Conservation (phyloP, 768 basidiomycete species). For the Rhodotorula graminis region DNA sequence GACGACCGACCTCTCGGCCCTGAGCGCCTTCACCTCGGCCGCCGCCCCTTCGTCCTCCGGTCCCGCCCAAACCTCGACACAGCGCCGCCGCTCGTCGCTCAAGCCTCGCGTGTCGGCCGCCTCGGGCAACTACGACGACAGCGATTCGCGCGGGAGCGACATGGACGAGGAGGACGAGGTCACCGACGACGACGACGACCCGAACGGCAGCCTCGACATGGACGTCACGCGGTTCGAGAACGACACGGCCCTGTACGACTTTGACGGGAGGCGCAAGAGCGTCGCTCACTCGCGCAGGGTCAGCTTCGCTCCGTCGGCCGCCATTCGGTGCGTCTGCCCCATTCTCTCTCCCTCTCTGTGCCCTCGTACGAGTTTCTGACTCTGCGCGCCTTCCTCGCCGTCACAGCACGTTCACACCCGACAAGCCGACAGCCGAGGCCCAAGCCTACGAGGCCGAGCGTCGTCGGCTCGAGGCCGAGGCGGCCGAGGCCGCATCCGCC, state of each 20-base stretch:
- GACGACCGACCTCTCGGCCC: conserved; percentile 29
- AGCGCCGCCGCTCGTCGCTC: conserved; percentile 17
- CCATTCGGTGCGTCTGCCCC: conserved; percentile 33
- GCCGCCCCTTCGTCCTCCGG: not conserved
- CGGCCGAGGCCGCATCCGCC: conserved; percentile 7
- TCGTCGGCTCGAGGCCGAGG: not conserved
- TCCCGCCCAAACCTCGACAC: not conserved
- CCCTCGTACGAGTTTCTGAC: not conserved
- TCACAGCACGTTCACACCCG: conserved; percentile 34
- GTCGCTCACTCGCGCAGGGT: conserved; percentile 32
- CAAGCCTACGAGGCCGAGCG: conserved; percentile 6
- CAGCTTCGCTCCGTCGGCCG: conserved; percentile 39
- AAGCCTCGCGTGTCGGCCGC: not conserved
- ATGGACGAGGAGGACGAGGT: conserved; percentile 6
- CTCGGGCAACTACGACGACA: conserved; percentile 22
- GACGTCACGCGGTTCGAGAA: conserved; percentile 22
- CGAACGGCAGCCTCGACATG: conserved; percentile 31
- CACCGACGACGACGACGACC: conserved; percentile 3
- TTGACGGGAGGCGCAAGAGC: conserved; percentile 13
- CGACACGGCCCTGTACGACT: conserved; percentile 10
- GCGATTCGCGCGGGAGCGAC: conserved; percentile 4
- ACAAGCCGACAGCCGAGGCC: conserved; percentile 31
- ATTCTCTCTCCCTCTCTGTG: not conserved
- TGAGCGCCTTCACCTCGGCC: conserved; percentile 4
- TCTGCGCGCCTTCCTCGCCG: no score